Base-by-base conservation (phyloP, 768 basidiomycete genomes). In the Tephrocybe rancida region DNA sequence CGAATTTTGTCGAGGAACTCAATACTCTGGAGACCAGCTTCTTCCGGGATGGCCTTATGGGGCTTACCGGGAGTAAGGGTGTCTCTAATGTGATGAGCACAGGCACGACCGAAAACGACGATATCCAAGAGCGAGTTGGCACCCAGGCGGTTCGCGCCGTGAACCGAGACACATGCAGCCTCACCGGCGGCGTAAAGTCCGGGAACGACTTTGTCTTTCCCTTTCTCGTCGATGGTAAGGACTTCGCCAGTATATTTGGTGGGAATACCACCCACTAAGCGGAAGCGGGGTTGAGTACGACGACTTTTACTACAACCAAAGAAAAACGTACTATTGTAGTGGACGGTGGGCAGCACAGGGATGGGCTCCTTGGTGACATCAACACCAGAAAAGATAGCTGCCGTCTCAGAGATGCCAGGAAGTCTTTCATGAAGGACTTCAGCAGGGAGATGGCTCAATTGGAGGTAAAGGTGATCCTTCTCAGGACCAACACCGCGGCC, bases 311-410 rank as follows among this genome's bases (percentile, higher is more conserved):
- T 3, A 0, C 30, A 35, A 39, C 14, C 14, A 25, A 38, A 18
- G 32, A 35, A 18, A 43, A 11, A 78, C 92, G 75, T 71, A 96
- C 94, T 95, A 72, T 98, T 98, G 76, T 98, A 98, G 74, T 98
- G 96, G 29, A 97, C 97, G 35, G 97, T 99, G 26, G 97, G 97
- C 58, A 99, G 74, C 24, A 99, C 97, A 32, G 97, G 97, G 64
- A 99, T 99, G 30, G 97, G 97, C 70, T 98, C 96, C 79, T 99
- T 98, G 58, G 97, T 98, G 52, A 99, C 97, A 72, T 99, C 97
- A 56, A 98, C 97, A 70, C 97, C 97, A 61, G 92, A 84, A 77
- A 99, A 99, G 69, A 99, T 98, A 52, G 97, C 90, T 19, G 97
- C 97, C 8, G 97, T 99, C 79, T 99, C 97, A 44, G 97, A 98